A percentile compares a stretch with the other conserved stretches of the same genome.
phyloP scores from a whole-genome alignment of 164 flowering plant genomes.

The Annona squamosa region DNA sequence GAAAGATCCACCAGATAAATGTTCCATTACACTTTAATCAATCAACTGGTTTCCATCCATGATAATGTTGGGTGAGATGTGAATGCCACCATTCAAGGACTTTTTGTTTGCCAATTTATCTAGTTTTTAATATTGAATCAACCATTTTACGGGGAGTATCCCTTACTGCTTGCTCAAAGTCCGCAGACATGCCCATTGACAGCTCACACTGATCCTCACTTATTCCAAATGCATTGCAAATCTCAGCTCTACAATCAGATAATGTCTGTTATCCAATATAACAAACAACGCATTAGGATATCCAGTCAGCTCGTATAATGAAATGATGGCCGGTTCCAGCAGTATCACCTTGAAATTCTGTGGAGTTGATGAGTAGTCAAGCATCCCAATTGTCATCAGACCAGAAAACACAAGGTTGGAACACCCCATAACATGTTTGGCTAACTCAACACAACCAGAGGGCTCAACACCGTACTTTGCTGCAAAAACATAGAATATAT shows the following conservation, averaged over 20 bases:
- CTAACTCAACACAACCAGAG: slow-evolving; percentile 63
- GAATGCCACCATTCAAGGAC: no score
- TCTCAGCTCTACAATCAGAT: slow-evolving; percentile 66
- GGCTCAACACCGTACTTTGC: slow-evolving; percentile 90
- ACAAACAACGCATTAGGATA: background rate
- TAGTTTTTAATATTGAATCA: no score
- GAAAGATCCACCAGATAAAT: no score
- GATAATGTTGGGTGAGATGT: no score
- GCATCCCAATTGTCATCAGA: slow-evolving; percentile 95
- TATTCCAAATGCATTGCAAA: slow-evolving; percentile 73
- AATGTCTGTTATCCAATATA: slow-evolving; percentile 39
- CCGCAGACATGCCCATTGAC: slow-evolving; percentile 99
- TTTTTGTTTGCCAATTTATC: no score
- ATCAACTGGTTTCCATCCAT: no score
- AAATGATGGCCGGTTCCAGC: background rate
- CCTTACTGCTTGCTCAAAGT: slow-evolving; percentile 89
- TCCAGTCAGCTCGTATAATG: background rate
- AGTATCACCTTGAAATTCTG: slow-evolving; percentile 65
- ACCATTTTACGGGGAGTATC: background rate
- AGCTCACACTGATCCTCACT: slow-evolving; percentile 72
- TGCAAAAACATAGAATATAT: slow-evolving; percentile 23
- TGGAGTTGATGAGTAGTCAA: slow-evolving; percentile 88
- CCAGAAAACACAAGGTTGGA: slow-evolving; percentile 84
- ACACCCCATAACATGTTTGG: slow-evolving; percentile 57
- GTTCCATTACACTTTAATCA: no score